Evolutionary conservation across 345 rosid genomes (phyloP), one percentile per base, ranked within the genome.

Genomic region (Nasturtium officinale): DNA sequence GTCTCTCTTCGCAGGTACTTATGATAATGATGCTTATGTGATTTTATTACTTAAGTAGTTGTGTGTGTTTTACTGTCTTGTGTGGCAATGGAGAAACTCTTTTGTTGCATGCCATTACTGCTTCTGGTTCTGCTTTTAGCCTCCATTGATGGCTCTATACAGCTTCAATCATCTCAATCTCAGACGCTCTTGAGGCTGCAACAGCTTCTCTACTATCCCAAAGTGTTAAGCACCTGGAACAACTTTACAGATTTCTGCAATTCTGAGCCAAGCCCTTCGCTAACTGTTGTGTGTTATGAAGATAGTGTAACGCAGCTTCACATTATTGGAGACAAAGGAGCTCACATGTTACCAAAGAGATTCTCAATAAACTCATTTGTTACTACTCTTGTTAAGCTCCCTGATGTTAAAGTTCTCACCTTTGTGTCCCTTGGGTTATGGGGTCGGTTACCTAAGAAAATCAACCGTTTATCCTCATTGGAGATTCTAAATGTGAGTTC

Each of bases 401-500:
- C 89, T 15, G 76, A 84, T 75, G 76, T 91, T 79, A 91, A 90
- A 79, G 99, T 95, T 77, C 85, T 95, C 61, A 87, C 89, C 51
- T 74, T 95, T 77, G 90, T 82, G 42, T 90, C 93, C 17, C 87
- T 95, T 0, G 99, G 99, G 17, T 77, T 95, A 78, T 88, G 99
- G 99, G 99, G 99, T 42, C 83, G 82, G 9, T 77, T 95, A 66
- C 85, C 99, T 7, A 88, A 85, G 51, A 90, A 91, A 78, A 74
- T 95, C 15, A 76, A 83, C 6, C 89, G 85, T 42, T 74, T 95
- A 7, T 81, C 85, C 0, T 85, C 96, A 0, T 59, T 95, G 23
- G 99, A 95, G 83, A 88, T 91, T 43, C 83, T 95, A 62, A 95
- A 95, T 57, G 72, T 91, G 81, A 91, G 92, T 73, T 90, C 98